phyloP scores from a whole-genome alignment of 139 green algal species.

The Coelastrella sp. region DNA sequence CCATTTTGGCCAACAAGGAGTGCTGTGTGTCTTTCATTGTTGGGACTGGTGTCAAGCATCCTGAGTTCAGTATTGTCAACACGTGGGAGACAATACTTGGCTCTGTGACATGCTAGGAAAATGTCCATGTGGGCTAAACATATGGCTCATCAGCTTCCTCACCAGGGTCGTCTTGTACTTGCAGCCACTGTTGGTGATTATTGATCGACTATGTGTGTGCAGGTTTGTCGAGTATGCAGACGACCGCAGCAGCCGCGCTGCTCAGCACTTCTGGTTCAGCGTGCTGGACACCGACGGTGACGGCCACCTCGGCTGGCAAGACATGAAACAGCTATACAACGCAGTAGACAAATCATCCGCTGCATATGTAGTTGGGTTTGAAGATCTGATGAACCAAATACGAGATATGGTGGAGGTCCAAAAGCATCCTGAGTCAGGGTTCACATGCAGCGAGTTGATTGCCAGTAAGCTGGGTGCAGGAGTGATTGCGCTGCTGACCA shows the following conservation, averaged over 20 bases:
- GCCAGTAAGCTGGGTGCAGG: conserved; percentile 59
- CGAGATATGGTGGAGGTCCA: conserved; percentile 53
- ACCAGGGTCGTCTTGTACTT: no score
- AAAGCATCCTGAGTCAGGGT: conserved; percentile 35
- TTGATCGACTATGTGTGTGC: not conserved
- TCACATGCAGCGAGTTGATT: conserved; percentile 56
- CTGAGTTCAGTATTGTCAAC: no score
- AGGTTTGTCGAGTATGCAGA: conserved; percentile 61
- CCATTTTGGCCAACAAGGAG: no score
- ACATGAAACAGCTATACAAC: conserved; percentile 64
- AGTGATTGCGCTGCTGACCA: conserved; percentile 62
- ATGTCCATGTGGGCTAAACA: no score
- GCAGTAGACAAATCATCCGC: conserved; percentile 54
- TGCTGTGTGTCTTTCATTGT: no score
- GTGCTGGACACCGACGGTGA: conserved; percentile 56
- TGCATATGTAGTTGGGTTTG: conserved; percentile 58
- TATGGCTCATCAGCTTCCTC: no score
- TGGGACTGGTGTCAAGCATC: no score
- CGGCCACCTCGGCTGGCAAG: conserved; percentile 42
- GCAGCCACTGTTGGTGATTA: no score
- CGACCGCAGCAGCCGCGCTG: conserved; percentile 54
- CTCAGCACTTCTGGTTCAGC: conserved; percentile 68
- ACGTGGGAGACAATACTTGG: no score
- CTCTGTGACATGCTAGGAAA: no score
- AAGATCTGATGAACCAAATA: conserved; percentile 68